Conservation (phyloP, 2,329 filamentous ascomycete species). For the Lithohypha guttulata region DNA sequence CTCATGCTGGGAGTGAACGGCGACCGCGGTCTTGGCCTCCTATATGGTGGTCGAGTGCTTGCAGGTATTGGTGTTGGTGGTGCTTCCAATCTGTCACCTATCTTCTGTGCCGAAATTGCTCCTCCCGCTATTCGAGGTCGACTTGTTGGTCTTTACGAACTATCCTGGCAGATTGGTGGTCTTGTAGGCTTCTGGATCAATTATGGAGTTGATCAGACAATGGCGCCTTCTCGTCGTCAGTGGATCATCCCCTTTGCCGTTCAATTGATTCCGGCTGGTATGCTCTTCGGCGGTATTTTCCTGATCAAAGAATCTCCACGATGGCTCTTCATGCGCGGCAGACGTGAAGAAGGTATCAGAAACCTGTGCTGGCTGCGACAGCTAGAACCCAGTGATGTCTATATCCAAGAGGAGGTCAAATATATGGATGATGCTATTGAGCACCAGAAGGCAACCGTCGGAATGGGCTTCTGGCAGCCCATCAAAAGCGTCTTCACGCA, state of each 20-base stretch:
- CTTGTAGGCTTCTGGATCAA: constrained; percentile 43
- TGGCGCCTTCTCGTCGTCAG: constrained; percentile 27
- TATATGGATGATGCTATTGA: constrained; percentile 62
- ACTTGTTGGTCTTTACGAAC: constrained; percentile 48
- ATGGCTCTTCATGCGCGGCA: constrained; percentile 58
- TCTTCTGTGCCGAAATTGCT: constrained; percentile 49
- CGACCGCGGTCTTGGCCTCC: constrained; percentile 50
- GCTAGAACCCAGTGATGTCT: constrained; percentile 37
- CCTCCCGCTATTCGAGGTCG: constrained; percentile 49
- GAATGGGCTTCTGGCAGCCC: constrained; percentile 64
- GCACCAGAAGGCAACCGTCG: constrained; percentile 50
- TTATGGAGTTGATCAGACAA: constrained; percentile 43
- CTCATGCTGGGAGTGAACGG: constrained; percentile 59
- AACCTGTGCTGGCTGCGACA: constrained; percentile 40
- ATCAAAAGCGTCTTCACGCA: constrained; percentile 48
- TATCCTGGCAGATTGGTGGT: constrained; percentile 45
- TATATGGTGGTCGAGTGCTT: constrained; percentile 48
- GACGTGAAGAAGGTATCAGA: constrained; percentile 53
- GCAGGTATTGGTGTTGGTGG: constrained; percentile 48
- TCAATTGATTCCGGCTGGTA: constrained; percentile 31
- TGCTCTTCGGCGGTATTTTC: constrained; percentile 44
- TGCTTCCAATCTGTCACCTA: constrained; percentile 47
- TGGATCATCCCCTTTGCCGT: constrained; percentile 35
- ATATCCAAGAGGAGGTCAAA: constrained; percentile 63
- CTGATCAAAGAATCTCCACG: constrained; percentile 56